phyloP scores from a whole-genome alignment of 164 flowering plant species.

The Liriodendron chinense region DNA sequence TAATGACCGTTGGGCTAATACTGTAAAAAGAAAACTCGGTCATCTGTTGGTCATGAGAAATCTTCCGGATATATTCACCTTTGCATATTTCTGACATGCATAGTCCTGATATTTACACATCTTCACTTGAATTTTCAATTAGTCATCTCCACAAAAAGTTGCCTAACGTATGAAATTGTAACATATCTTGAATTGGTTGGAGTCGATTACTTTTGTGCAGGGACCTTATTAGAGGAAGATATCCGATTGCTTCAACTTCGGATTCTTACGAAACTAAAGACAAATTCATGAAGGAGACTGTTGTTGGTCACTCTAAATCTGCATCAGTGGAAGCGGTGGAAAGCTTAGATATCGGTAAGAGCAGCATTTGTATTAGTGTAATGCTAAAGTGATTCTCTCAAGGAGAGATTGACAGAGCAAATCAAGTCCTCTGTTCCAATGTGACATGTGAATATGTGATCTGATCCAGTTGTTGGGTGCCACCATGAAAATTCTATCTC shows the following conservation, averaged over 20 bases:
- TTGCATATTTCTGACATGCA: neutral
- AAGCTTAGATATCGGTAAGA: constrained; percentile 65
- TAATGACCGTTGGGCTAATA: too few species aligned
- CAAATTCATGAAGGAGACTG: constrained; percentile 36
- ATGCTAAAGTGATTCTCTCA: neutral
- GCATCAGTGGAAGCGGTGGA: constrained; percentile 56
- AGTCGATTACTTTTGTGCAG: neutral
- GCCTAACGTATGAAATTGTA: neutral
- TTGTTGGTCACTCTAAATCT: constrained; percentile 48
- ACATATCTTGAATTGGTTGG: neutral
- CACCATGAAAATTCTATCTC: too few species aligned
- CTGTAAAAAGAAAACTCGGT: neutral
- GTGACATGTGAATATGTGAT: neutral
- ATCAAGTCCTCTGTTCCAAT: neutral
- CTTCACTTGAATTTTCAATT: too few species aligned
- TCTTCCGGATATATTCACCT: neutral
- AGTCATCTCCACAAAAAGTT: too few species aligned
- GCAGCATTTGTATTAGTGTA: neutral
- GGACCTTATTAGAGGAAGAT: constrained; percentile 5
- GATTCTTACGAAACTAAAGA: constrained; percentile 4
- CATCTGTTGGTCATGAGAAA: neutral
- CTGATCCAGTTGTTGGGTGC: too few species aligned
- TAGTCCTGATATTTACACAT: too few species aligned
- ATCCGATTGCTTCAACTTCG: neutral
- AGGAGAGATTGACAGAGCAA: neutral